Evolutionary conservation across 805 yeast genomes (phyloP), one percentile per base, ranked within the genome.

Genomic region (Metschnikowia arizonensis): DNA sequence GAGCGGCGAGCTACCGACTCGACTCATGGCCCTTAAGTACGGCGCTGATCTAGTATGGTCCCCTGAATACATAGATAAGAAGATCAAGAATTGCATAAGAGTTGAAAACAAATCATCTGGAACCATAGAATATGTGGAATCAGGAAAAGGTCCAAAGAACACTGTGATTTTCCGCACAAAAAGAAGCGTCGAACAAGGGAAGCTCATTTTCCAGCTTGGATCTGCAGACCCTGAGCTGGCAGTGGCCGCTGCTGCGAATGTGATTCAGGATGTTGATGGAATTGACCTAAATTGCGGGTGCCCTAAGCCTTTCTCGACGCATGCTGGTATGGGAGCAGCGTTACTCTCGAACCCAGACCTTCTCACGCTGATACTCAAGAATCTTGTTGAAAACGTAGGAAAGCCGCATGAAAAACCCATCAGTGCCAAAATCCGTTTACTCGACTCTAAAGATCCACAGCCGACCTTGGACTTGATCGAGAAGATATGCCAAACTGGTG

Each of bases 321-420:
- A 93, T 63, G 75, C 95, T 0, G 99, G 99, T 1, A 93, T 93
- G 98, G 99, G 99, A 4, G 96, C 98, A 2, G 97, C 96, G 0
- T 69, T 93, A 37, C 69, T 93, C 45, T 70, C 74, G 26, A 87
- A 90, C 0, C 97, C 98, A 0, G 96, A 87, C 36, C 66, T 78
- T 31, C 70, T 93, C 14, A 85, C 83, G 52, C 73, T 74, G 12
- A 93, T 93, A 25, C 66, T 93, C 49, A 64, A 64, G 3, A 74
- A 76, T 6, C 66, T 93, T 40, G 97, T 93, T 1, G 74, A 74
- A 19, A 72, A 88, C 51, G 90, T 93, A 1, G 99, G 99, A 5
- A 72, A 64, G 44, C 95, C 95, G 4, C 63, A 77, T 56, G 65
- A 72, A 15, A 87, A 88, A 54, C 88, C 96, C 21, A 88, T 93